These are phyloP conservation scores for Solanum pimpinellifolium DNA, from an alignment of 257 asterid species.

Conservation along the genomic window DNA sequence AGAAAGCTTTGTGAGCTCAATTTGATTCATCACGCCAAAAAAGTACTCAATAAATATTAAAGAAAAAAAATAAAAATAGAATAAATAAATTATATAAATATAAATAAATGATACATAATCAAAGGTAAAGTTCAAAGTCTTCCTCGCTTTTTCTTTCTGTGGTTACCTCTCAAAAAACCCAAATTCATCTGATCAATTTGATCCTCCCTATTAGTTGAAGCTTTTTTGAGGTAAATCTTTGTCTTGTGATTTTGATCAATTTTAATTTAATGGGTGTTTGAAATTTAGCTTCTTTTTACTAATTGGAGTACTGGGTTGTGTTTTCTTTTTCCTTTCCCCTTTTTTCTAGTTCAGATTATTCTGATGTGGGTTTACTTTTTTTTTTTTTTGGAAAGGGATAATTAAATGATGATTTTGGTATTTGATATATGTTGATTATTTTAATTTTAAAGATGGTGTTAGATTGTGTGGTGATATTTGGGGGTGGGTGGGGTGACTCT, in stretches of 20 bases:
- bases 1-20: neutral
- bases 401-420: neutral
- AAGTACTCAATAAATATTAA: neutral
- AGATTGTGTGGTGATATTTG: neutral
- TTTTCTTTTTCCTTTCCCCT: neutral
- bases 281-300: neutral
- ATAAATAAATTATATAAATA: neutral
- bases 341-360: neutral
- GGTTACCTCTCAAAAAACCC: neutral
- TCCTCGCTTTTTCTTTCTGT: neutral
- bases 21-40: neutral
- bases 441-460: neutral
- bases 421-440: neutral
- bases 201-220: neutral
- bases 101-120: neutral
- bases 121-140: neutral
- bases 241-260: neutral
- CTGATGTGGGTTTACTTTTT: neutral
- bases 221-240: neutral
- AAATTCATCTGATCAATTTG: neutral
- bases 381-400: neutral
- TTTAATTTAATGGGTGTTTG: neutral
- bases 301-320: neutral
- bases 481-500: neutral
- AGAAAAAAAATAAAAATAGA: neutral